These are phyloP conservation scores for Chenopodium quinoa DNA, from an alignment of 148 eudicot genomes.

Conservation along the genomic window DNA sequence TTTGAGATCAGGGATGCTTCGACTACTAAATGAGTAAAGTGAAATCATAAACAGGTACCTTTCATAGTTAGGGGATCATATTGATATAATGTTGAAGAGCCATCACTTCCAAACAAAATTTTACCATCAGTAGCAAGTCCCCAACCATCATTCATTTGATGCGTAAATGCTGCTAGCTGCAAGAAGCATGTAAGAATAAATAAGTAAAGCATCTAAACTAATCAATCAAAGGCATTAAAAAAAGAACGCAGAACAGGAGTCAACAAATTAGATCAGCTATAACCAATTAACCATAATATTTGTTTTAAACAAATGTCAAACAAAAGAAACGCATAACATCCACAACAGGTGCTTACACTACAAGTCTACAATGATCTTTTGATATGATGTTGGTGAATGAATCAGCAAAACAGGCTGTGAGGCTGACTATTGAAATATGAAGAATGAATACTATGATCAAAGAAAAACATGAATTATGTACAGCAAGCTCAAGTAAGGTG, in stretches of 20 bases:
- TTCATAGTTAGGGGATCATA: constrained; percentile 70
- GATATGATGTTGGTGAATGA: not conserved
- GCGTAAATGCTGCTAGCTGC: constrained; percentile 66
- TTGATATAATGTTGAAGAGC: constrained; percentile 77
- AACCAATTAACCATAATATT: not conserved
- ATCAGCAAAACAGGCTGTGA: not conserved
- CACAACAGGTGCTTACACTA: not conserved
- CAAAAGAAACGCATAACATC: not conserved
- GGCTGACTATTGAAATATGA: not conserved
- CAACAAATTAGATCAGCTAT: not conserved
- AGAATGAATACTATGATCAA: not conserved
- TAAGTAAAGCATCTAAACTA: constrained; percentile 6
- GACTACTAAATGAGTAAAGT: not conserved
- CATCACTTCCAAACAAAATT: constrained; percentile 83
- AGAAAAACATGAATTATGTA: not conserved
- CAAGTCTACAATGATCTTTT: not conserved
- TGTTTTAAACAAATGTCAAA: not conserved
- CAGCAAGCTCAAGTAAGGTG: not conserved
- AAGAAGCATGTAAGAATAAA: constrained; percentile 20
- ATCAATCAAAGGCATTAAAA: not conserved
- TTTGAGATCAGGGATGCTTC: not conserved
- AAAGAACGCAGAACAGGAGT: constrained; percentile 1
- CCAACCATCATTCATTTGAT: constrained; percentile 95
- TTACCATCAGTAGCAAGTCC: constrained; percentile 92
- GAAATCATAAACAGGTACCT: constrained; percentile 42